Evolutionary conservation across 2,329 filamentous ascomycete species (phyloP).

Genomic region (Trichoderma sp.): DNA sequence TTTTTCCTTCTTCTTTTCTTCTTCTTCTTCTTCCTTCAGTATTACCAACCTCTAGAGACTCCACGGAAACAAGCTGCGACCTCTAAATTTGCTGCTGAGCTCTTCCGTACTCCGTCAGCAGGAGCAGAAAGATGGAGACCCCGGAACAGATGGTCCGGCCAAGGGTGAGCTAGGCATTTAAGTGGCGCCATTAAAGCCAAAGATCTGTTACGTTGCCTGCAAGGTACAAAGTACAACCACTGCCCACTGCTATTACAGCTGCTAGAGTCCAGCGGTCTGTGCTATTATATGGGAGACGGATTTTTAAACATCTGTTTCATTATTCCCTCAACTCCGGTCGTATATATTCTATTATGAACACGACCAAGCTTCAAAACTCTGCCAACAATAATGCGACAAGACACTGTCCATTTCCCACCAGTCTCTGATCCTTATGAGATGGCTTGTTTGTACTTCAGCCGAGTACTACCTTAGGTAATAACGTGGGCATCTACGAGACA

Average conservation of each 20-base stretch:
- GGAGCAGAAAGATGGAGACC: not conserved
- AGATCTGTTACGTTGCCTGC: not conserved
- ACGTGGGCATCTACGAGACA: not conserved
- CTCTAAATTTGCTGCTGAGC: not conserved
- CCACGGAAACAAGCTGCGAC: not conserved
- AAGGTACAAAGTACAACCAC: not conserved
- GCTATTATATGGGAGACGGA: not conserved
- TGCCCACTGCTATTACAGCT: no score
- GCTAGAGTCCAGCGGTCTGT: not conserved
- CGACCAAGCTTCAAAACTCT: not conserved
- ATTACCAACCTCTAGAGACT: not conserved
- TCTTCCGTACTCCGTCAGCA: not conserved
- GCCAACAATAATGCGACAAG: not conserved
- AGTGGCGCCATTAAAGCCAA: not conserved
- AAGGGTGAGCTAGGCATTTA: not conserved
- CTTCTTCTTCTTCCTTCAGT: not conserved
- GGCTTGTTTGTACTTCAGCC: not conserved
- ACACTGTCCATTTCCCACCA: not conserved
- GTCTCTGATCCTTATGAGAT: no score
- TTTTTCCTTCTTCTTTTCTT: not conserved
- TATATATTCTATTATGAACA: not conserved
- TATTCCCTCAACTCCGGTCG: not conserved
- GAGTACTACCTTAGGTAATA: not conserved
- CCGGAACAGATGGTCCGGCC: conserved; percentile 7
- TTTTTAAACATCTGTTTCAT: not conserved